Percentiles rank a stretch among this genome's conserved stretches.
Conservation (phyloP, 2,329 filamentous ascomycete genomes). For the Raffaelea ambrosiae region DNA sequence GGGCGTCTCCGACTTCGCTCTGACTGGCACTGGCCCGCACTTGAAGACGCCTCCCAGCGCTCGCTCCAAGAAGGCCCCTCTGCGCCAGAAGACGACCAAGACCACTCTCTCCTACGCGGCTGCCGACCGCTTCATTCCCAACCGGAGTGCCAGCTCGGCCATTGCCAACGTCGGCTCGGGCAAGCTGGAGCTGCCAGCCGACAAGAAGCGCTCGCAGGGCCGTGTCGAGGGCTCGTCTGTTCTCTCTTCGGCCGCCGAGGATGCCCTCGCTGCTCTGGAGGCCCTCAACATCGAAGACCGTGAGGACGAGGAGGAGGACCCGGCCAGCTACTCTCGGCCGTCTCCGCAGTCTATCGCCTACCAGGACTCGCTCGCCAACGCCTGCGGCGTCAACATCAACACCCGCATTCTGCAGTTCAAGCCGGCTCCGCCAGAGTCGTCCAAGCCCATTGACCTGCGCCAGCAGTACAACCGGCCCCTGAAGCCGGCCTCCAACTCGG, state of each 20-base stretch:
- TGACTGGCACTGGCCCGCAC: slow-evolving; percentile 69
- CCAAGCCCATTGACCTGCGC: slow-evolving; percentile 93
- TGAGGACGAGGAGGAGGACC: slow-evolving; percentile 52
- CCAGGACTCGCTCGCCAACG: slow-evolving; percentile 17
- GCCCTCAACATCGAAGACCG: slow-evolving; percentile 55
- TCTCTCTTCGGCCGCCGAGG: slow-evolving; percentile 71
- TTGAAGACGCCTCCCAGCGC: slow-evolving; percentile 50
- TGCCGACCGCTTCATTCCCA: slow-evolving; percentile 93
- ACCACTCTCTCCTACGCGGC: slow-evolving; percentile 71
- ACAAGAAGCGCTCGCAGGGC: slow-evolving; percentile 66
- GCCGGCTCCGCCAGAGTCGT: slow-evolving; percentile 94
- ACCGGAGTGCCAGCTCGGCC: slow-evolving; percentile 81
- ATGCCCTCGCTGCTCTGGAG: slow-evolving; percentile 71
- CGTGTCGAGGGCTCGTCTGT: slow-evolving; percentile 61
- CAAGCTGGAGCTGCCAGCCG: slow-evolving; percentile 62
- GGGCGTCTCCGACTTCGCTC: slow-evolving; percentile 83
- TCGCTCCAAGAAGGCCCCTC: slow-evolving; percentile 44
- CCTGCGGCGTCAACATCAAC: slow-evolving; percentile 72
- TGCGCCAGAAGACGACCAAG: slow-evolving; percentile 54
- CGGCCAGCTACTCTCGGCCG: slow-evolving; percentile 62
- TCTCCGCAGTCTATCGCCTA: slow-evolving; percentile 66
- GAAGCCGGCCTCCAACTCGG: slow-evolving; percentile 66
- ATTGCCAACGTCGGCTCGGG: slow-evolving; percentile 72
- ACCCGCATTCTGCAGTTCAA: slow-evolving; percentile 97
- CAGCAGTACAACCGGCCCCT: slow-evolving; percentile 97